Conservation (phyloP, 768 basidiomycete genomes). For the Dictyophora rubrovolvata region DNA sequence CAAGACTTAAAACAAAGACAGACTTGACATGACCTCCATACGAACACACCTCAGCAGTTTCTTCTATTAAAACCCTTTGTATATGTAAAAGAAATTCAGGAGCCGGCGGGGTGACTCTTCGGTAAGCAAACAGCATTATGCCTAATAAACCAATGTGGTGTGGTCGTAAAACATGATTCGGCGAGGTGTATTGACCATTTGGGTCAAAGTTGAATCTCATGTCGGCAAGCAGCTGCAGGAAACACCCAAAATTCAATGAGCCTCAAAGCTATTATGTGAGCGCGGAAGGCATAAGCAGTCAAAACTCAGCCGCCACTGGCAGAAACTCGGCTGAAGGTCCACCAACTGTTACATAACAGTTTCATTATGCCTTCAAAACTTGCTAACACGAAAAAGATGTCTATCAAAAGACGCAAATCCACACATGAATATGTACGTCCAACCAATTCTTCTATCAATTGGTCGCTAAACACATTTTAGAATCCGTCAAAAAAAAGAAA, state of each 20-base stretch:
- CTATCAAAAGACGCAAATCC: background rate
- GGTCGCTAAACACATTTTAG: slow-evolving; percentile 15
- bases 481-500: slow-evolving; percentile 54
- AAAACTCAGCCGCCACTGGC: too few species aligned
- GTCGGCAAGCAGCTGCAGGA: background rate
- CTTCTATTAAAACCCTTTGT: slow-evolving; percentile 55
- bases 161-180: slow-evolving; percentile 61
- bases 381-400: background rate
- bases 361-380: background rate
- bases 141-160: slow-evolving; percentile 67
- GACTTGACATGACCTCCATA: too few species aligned
- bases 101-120: slow-evolving; percentile 45
- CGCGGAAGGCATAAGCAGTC: too few species aligned
- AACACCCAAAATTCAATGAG: background rate
- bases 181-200: slow-evolving; percentile 36
- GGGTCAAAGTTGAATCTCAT: slow-evolving; percentile 22
- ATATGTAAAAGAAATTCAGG: slow-evolving; percentile 49
- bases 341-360: background rate
- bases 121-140: slow-evolving; percentile 52
- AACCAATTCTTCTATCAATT: background rate
- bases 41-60: slow-evolving; percentile 53
- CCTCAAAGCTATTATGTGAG: too few species aligned
- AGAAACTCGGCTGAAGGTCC: too few species aligned
- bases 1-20: background rate
- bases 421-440: background rate